A percentile compares a stretch with the other conserved stretches of the same genome.
phyloP scores from a whole-genome alignment of 176 grass and related monocot species.

The Rhynchospora pubera region DNA sequence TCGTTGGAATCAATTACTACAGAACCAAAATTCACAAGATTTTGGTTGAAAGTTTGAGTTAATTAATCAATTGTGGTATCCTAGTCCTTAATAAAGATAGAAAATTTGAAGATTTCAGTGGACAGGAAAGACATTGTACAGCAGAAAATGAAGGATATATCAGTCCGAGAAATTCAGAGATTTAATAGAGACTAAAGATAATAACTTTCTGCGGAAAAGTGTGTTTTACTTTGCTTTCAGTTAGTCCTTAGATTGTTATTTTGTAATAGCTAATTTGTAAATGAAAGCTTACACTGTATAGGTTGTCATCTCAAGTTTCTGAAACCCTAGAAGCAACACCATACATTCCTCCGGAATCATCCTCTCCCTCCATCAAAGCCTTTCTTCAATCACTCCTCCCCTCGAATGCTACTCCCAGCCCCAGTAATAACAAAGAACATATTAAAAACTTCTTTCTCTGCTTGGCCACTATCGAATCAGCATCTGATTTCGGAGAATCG shows the following conservation, averaged over 20 bases:
- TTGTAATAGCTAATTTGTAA: not conserved
- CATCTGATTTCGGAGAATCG: constrained; percentile 27
- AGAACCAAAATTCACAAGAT: not conserved
- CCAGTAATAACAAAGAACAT: not conserved
- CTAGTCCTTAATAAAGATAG: not conserved
- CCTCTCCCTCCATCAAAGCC: constrained; percentile 56
- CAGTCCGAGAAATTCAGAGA: no score
- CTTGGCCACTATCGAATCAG: constrained; percentile 35
- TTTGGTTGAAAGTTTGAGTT: not conserved
- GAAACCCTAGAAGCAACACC: constrained; percentile 39
- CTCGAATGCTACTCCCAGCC: not conserved
- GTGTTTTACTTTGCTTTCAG: not conserved
- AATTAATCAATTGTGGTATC: not conserved
- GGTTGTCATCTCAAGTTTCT: constrained; percentile 33
- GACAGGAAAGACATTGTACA: not conserved
- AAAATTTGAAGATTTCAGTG: not conserved
- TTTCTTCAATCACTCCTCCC: constrained; percentile 53
- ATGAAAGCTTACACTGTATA: constrained; percentile 14
- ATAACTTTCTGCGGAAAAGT: not conserved
- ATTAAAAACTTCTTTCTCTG: constrained; percentile 57
- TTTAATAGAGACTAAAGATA: no score
- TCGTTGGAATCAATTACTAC: not conserved
- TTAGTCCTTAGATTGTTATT: not conserved
- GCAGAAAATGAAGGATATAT: not conserved
- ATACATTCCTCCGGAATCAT: constrained; percentile 40